Conservation (phyloP, 75 land plant genomes). For the Picea glauca region DNA sequence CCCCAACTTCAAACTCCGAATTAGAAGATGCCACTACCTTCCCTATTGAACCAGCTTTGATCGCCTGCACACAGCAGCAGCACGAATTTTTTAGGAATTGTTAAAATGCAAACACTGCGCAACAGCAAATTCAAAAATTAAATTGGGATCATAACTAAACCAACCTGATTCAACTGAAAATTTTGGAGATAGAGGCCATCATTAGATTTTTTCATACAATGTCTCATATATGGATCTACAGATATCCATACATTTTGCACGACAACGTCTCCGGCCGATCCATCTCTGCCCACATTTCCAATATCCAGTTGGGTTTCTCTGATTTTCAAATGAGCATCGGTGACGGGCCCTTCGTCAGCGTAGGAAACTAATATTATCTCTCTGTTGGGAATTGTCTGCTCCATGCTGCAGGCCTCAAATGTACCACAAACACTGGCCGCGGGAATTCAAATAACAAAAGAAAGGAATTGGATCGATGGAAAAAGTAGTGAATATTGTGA, state of each 20-base stretch:
- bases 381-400: no score
- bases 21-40: neutral
- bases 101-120: neutral
- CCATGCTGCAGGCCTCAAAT: no score
- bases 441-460: no score
- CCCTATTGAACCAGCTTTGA: neutral
- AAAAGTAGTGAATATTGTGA: no score
- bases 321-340: slow-evolving; percentile 20
- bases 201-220: neutral
- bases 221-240: slow-evolving; percentile 27
- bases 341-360: slow-evolving; percentile 15
- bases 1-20: slow-evolving; percentile 1
- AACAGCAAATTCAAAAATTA: neutral
- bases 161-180: neutral
- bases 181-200: slow-evolving; percentile 8
- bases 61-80: neutral
- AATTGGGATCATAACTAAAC: no score
- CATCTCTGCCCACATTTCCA: neutral
- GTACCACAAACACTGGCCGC: no score
- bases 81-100: neutral
- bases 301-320: neutral
- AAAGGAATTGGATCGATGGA: no score
- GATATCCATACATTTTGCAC: slow-evolving; percentile 14
- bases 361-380: slow-evolving; percentile 4
- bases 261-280: slow-evolving; percentile 9